A percentile compares a stretch with the other conserved stretches of the same genome.
These are phyloP conservation scores for Septoria linicola DNA, from an alignment of 2,329 filamentous ascomycete species.

Conservation along the genomic window DNA sequence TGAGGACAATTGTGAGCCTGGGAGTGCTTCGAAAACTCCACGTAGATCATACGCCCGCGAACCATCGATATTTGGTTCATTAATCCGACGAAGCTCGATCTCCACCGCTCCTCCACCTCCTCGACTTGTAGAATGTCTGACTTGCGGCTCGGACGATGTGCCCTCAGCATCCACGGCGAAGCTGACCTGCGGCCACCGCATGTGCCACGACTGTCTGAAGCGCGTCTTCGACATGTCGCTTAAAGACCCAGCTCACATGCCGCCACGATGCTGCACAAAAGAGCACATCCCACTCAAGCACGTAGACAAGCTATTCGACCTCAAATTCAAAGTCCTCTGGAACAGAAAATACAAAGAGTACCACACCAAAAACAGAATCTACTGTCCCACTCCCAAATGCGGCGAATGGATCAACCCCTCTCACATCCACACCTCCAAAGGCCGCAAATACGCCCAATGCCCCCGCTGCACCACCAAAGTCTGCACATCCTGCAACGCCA, in stretches of 20 bases:
- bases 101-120: slow-evolving; percentile 21
- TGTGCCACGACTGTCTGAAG: slow-evolving; percentile 76
- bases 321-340: slow-evolving; percentile 74
- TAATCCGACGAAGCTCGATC: slow-evolving; percentile 29
- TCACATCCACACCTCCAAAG: slow-evolving; percentile 57
- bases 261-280: slow-evolving; percentile 73
- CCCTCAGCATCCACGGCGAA: slow-evolving; percentile 64
- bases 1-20: slow-evolving; percentile 30
- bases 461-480: slow-evolving; percentile 70
- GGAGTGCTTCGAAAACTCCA: slow-evolving; percentile 23
- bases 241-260: slow-evolving; percentile 77
- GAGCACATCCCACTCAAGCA: slow-evolving; percentile 73
- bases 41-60: slow-evolving; percentile 30
- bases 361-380: slow-evolving; percentile 70
- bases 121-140: slow-evolving; percentile 61
- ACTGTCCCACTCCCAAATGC: slow-evolving; percentile 71
- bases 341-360: slow-evolving; percentile 78
- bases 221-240: slow-evolving; percentile 73
- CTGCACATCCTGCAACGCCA: slow-evolving; percentile 70
- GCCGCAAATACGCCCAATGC: slow-evolving; percentile 68
- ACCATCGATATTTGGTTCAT: slow-evolving; percentile 26
- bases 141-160: slow-evolving; percentile 67
- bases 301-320: slow-evolving; percentile 72
- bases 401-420: slow-evolving; percentile 77
- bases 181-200: slow-evolving; percentile 74